Conservation (phyloP, 192 early-diverging fungal species). For the Coemansia sp. region DNA sequence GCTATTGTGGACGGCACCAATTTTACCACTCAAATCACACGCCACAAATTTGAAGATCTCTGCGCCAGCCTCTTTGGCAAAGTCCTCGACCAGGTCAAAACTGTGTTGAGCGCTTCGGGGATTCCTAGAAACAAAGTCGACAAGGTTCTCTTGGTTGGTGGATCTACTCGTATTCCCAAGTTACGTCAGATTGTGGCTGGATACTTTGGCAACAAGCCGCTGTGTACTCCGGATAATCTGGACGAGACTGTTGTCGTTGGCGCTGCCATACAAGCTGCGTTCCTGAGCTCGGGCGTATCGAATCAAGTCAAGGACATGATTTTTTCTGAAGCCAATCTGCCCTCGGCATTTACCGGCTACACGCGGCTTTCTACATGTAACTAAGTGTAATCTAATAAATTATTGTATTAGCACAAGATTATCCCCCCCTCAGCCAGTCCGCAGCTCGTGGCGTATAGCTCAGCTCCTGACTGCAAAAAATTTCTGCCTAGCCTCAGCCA, state of each 20-base stretch:
- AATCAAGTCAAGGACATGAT: conserved; percentile 93
- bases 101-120: conserved; percentile 92
- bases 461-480: no score
- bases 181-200: conserved; percentile 95
- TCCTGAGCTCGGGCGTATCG: conserved; percentile 90
- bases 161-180: conserved; percentile 99
- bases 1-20: conserved; percentile 95
- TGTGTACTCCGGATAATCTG: conserved; percentile 95
- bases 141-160: conserved; percentile 95
- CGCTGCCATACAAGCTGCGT: conserved; percentile 96
- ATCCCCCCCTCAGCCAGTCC: no score
- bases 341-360: background rate
- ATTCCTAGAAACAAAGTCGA: conserved; percentile 85
- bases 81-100: conserved; percentile 93
- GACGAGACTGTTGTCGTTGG: conserved; percentile 98
- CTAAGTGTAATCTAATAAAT: background rate
- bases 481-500: no score
- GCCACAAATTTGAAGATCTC: conserved; percentile 98
- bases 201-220: conserved; percentile 99
- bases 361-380: background rate
- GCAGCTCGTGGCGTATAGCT: no score
- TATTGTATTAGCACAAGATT: background rate
- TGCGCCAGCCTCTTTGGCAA: conserved; percentile 92
- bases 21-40: conserved; percentile 96
- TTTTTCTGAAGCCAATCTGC: conserved; percentile 68